Conservation (phyloP, 208 protist genomes). For the Angomonas ambiguus region DNA sequence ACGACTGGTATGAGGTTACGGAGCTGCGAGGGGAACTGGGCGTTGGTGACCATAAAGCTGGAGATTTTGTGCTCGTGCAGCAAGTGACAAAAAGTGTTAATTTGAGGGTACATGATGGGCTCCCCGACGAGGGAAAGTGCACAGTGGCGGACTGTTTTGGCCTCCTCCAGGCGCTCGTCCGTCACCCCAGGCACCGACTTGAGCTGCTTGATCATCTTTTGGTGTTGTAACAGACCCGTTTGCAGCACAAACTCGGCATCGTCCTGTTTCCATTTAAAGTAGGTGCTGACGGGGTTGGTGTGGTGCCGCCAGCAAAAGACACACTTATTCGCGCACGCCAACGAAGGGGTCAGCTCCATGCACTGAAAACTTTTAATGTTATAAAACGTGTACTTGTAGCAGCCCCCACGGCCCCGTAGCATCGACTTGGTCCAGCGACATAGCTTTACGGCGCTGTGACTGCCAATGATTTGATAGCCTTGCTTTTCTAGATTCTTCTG, state of each 20-base stretch:
- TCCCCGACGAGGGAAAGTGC: conserved; percentile 95
- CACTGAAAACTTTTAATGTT: conserved; percentile 94
- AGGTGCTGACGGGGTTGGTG: conserved; percentile 90
- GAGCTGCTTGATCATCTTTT: conserved; percentile 86
- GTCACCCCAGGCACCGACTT: conserved; percentile 92
- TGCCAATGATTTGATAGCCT: conserved; percentile 92
- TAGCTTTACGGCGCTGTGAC: conserved; percentile 96
- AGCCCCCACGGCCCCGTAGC: conserved; percentile 94
- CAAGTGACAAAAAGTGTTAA: conserved; percentile 88
- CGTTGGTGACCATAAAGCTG: conserved; percentile 95
- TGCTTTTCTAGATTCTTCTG: conserved; percentile 92
- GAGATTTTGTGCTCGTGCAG: conserved; percentile 86
- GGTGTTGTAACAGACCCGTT: conserved; percentile 67
- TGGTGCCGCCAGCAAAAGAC: conserved; percentile 96
- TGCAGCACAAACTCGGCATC: conserved; percentile 76
- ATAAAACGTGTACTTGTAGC: conserved; percentile 98
- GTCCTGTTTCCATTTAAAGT: conserved; percentile 92
- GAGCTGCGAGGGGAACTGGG: conserved; percentile 88
- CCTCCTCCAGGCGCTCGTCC: conserved; percentile 75
- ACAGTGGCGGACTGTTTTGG: conserved; percentile 84
- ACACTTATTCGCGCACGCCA: conserved; percentile 97
- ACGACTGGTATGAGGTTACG: conserved; percentile 77
- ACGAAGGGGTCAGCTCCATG: conserved; percentile 96
- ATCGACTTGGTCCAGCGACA: conserved; percentile 97
- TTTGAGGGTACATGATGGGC: conserved; percentile 96